These are phyloP conservation scores for Blastomyces emzantsi DNA, from an alignment of 2,329 filamentous ascomycete species.

Conservation along the genomic window DNA sequence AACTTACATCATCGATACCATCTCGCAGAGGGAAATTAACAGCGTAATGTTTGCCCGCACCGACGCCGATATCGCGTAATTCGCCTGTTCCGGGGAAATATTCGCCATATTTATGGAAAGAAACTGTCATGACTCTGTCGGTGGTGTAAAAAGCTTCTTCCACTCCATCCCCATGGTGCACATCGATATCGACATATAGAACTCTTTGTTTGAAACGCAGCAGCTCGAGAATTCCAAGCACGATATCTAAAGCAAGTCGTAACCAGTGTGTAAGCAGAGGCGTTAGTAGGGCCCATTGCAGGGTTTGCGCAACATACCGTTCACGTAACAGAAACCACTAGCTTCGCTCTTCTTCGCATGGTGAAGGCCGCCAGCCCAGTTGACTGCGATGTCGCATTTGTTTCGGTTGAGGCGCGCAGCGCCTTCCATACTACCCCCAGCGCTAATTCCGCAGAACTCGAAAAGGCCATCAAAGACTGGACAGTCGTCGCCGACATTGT, in stretches of 20 bases:
- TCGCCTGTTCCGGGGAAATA: conserved; percentile 64
- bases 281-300: background rate
- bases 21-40: conserved; percentile 63
- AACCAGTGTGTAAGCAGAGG: conserved; percentile 11
- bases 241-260: conserved; percentile 45
- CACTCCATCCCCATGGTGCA: conserved; percentile 59
- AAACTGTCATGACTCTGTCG: conserved; percentile 62
- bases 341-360: conserved; percentile 94
- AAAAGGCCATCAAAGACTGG: conserved; percentile 63
- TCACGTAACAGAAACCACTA: conserved; percentile 97
- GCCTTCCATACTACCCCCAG: conserved; percentile 61
- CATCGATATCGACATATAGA: conserved; percentile 59
- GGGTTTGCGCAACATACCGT: conserved; percentile 42
- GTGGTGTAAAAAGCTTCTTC: conserved; percentile 65
- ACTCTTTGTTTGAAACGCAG: conserved; percentile 56
- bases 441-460: conserved; percentile 62
- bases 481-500: conserved; percentile 57
- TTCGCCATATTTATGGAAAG: conserved; percentile 65
- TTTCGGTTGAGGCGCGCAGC: conserved; percentile 58
- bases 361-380: conserved; percentile 94
- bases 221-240: conserved; percentile 56
- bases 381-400: conserved; percentile 59
- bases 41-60: conserved; percentile 57
- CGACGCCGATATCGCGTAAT: conserved; percentile 58
- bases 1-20: conserved; percentile 58